A percentile compares a stretch with the other conserved stretches of the same genome.
These are phyloP conservation scores for Zizania latifolia DNA, from an alignment of 176 grass and related monocot genomes.

Conservation along the genomic window DNA sequence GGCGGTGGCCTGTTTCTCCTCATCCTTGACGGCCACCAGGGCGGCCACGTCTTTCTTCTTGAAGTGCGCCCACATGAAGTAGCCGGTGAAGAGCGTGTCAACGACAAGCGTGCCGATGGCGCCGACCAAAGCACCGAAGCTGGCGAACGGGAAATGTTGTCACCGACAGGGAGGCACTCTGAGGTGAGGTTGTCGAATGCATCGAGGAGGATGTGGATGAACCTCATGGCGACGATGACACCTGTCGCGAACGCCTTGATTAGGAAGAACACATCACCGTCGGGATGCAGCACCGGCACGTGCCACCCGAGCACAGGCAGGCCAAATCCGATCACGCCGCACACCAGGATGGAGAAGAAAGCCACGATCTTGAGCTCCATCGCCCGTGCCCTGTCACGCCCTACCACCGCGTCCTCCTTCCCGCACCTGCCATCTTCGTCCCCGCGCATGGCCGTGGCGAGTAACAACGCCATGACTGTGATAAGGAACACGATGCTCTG, in stretches of 20 bases:
- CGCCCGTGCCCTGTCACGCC: slow-evolving; percentile 3
- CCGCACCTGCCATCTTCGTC: neutral
- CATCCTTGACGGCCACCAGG: neutral
- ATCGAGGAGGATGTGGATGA: slow-evolving; percentile 54
- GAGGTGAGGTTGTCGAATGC: slow-evolving; percentile 41
- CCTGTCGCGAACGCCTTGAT: slow-evolving; percentile 59
- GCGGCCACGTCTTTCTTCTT: neutral
- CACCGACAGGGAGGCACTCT: slow-evolving; percentile 19
- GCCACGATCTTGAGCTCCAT: slow-evolving; percentile 37
- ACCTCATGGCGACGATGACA: slow-evolving; percentile 48
- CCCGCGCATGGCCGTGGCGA: neutral
- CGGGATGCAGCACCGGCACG: slow-evolving; percentile 31
- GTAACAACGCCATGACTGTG: neutral
- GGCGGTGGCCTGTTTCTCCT: neutral
- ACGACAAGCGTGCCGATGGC: slow-evolving; percentile 57
- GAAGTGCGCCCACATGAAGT: slow-evolving; percentile 39
- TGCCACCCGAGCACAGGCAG: slow-evolving; percentile 39
- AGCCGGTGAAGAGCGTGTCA: slow-evolving; percentile 52
- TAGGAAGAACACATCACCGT: slow-evolving; percentile 46
- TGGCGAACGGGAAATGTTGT: slow-evolving; percentile 45
- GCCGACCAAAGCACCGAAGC: slow-evolving; percentile 53
- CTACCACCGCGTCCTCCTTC: neutral
- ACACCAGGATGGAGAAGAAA: slow-evolving; percentile 47
- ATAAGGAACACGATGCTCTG: too few species aligned
- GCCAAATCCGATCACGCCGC: slow-evolving; percentile 44